phyloP scores from a whole-genome alignment of 805 yeast species.

The Spathaspora passalidarum region DNA sequence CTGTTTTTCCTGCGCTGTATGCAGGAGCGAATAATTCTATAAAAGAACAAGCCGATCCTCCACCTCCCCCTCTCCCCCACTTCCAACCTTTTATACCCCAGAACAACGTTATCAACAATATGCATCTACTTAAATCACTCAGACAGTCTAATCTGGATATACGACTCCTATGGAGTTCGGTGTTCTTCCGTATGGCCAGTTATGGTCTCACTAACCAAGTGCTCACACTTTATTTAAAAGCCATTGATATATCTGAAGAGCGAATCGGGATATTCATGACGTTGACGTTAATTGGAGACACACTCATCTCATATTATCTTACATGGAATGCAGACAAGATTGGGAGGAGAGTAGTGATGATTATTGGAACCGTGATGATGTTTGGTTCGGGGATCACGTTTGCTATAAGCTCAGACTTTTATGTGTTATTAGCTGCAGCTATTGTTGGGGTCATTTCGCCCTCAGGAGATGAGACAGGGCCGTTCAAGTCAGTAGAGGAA shows the following conservation, averaged over 20 bases:
- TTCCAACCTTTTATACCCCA: too few relatives aligned
- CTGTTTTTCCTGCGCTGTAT: too few relatives aligned
- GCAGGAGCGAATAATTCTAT: too few relatives aligned
- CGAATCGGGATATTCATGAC: slow-evolving; percentile 80
- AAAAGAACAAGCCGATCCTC: too few relatives aligned
- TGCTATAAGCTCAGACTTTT: slow-evolving; percentile 51
- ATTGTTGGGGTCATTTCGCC: slow-evolving; percentile 85
- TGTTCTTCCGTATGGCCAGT: slow-evolving; percentile 66
- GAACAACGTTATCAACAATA: too few relatives aligned
- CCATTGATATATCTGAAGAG: slow-evolving; percentile 51
- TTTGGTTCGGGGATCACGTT: slow-evolving; percentile 62
- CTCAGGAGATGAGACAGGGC: slow-evolving; percentile 88
- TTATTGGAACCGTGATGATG: slow-evolving; percentile 68
- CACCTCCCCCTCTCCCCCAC: too few relatives aligned
- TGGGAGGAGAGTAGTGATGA: slow-evolving; percentile 66
- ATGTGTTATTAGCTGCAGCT: slow-evolving; percentile 64
- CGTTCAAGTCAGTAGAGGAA: slow-evolving; percentile 84
- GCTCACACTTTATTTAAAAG: slow-evolving; percentile 61
- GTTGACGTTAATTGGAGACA: slow-evolving; percentile 76
- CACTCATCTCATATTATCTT: slow-evolving; percentile 60
- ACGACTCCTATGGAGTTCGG: slow-evolving; percentile 62
- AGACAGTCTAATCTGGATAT: slow-evolving; percentile 49
- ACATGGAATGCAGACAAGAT: slow-evolving; percentile 75
- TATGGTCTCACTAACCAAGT: slow-evolving; percentile 82
- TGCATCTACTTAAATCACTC: slow-evolving; percentile 36